Percentiles rank a stretch among this genome's conserved stretches.
phyloP scores from a whole-genome alignment of 495 filamentous ascomycete species.

The Trichoderma virens region DNA sequence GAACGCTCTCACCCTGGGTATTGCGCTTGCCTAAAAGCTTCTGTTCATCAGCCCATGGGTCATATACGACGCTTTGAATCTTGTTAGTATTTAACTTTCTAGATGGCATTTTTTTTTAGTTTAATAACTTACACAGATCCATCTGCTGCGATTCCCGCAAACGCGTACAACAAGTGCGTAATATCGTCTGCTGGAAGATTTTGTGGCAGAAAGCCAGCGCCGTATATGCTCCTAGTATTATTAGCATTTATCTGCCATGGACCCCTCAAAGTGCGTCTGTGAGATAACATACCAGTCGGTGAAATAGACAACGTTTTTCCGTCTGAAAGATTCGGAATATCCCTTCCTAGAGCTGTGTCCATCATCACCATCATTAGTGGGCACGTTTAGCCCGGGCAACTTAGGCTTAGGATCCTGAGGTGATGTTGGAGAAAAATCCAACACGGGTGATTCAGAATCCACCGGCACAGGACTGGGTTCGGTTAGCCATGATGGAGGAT shows the following conservation, averaged over 20 bases:
- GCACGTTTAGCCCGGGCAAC: too few species aligned
- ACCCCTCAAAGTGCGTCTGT: not conserved
- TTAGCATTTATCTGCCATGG: conserved; percentile 1
- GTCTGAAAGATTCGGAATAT: conserved; percentile 34
- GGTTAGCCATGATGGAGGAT: too few species aligned
- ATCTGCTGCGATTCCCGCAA: conserved; percentile 72
- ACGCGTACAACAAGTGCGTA: conserved; percentile 81
- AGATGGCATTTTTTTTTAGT: not conserved
- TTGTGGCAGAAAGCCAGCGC: conserved; percentile 65
- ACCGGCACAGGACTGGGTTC: too few species aligned
- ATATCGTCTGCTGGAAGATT: conserved; percentile 69
- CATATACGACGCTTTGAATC: conserved; percentile 36
- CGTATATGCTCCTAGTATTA: conserved; percentile 61
- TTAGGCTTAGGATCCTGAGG: too few species aligned
- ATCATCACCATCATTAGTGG: not conserved
- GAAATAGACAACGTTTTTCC: conserved; percentile 35
- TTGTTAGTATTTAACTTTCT: not conserved
- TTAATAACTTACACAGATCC: conserved; percentile 63
- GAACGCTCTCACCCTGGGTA: conserved; percentile 63
- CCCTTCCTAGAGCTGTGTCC: conserved; percentile 33
- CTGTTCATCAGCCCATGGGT: conserved; percentile 53
- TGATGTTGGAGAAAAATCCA: too few species aligned
- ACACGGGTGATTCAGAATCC: too few species aligned
- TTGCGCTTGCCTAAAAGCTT: conserved; percentile 71
- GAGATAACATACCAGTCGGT: conserved; percentile 34